Percentiles rank a stretch among this genome's conserved stretches.
These are phyloP conservation scores for Aspergillus aculeatus DNA, from an alignment of 2,329 filamentous ascomycete species.

Conservation along the genomic window DNA sequence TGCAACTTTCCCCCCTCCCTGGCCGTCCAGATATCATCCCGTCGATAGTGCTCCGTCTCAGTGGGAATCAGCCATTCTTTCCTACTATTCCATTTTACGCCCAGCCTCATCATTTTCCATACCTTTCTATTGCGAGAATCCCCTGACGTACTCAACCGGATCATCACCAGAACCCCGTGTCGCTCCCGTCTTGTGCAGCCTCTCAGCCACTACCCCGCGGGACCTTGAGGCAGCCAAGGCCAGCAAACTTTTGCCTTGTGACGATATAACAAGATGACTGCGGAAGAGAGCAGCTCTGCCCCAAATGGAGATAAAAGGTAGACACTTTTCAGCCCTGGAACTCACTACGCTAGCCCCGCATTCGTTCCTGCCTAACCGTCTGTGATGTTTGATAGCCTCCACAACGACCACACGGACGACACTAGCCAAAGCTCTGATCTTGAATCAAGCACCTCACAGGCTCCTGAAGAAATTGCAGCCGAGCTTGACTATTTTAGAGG, in stretches of 20 bases:
- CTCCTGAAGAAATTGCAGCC: constrained; percentile 8
- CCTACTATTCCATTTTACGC: not conserved
- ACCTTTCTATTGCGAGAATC: not conserved
- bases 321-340: not conserved
- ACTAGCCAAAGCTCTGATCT: not conserved
- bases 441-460: constrained; percentile 4
- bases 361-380: not conserved
- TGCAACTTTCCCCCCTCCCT: not conserved
- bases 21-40: not conserved
- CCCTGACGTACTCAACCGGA: not conserved
- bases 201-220: not conserved
- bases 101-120: not conserved
- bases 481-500: constrained; percentile 24
- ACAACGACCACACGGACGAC: constrained; percentile 11
- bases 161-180: not conserved
- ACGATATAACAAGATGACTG: not conserved
- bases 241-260: not conserved
- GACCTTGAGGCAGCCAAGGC: not conserved
- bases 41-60: not conserved
- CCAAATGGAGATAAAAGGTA: not conserved
- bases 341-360: not conserved
- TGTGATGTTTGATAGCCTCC: constrained; percentile 7
- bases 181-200: not conserved
- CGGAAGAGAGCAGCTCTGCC: not conserved
- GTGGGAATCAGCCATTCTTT: not conserved